Percentiles rank a stretch among this genome's conserved stretches.
Conservation (phyloP, 2,329 filamentous ascomycete species). For the Zymoseptoria brevis region DNA sequence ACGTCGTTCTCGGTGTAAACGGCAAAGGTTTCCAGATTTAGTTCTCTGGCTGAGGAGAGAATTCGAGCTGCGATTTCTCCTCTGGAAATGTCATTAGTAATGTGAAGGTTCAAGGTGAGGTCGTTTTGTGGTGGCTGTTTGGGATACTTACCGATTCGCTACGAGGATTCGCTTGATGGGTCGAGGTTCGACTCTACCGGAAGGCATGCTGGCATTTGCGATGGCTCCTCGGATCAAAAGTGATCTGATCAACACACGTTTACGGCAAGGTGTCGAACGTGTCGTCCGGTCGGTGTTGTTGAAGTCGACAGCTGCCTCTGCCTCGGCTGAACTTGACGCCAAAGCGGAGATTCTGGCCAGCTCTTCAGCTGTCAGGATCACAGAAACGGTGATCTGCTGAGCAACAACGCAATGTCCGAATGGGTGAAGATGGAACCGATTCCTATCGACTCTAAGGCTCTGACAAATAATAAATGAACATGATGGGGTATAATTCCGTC, state of each 20-base stretch:
- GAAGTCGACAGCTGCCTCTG: not conserved
- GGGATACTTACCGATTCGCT: conserved; percentile 21
- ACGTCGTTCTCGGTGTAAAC: conserved; percentile 50
- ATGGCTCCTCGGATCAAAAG: no score
- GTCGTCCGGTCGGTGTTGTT: not conserved
- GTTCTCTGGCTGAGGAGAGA: conserved; percentile 51
- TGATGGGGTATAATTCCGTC: not conserved
- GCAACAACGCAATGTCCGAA: not conserved
- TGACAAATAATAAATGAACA: not conserved
- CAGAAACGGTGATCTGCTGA: not conserved
- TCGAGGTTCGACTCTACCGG: conserved; percentile 9
- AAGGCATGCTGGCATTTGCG: not conserved
- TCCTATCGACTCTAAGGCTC: not conserved
- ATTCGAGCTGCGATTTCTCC: conserved; percentile 59
- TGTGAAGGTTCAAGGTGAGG: not conserved
- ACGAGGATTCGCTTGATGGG: conserved; percentile 25
- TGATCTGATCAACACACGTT: no score
- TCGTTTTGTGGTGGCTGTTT: not conserved
- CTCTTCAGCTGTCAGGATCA: not conserved
- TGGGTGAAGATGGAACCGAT: not conserved
- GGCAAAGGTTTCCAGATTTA: conserved; percentile 48
- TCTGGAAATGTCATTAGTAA: conserved; percentile 29
- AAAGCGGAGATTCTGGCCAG: not conserved
- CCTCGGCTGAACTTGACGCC: not conserved
- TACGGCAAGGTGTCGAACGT: no score